Evolutionary conservation across 192 early-diverging fungal genomes (phyloP).

Genomic region (Spizellomyces punctatus): DNA sequence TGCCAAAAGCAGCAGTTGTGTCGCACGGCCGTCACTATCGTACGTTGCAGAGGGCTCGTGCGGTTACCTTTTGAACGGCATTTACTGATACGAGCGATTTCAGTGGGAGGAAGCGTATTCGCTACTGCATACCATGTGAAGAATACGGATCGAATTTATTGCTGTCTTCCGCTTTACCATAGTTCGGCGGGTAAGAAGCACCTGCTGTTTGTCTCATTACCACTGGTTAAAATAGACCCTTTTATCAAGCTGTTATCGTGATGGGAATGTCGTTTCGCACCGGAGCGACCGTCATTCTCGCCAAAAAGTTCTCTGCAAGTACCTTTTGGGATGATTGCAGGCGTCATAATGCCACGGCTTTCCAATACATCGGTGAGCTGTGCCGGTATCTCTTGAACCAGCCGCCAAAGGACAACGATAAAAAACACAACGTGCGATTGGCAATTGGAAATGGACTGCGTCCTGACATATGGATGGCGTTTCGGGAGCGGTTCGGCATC

Average conservation of each 20-base stretch:
- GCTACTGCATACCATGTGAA: conserved; percentile 17
- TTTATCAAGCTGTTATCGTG: conserved; percentile 37
- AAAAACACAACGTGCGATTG: conserved; percentile 53
- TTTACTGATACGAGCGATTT: too few relatives aligned
- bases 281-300: conserved; percentile 54
- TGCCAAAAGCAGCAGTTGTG: conserved; percentile 62
- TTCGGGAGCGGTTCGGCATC: conserved; percentile 65
- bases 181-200: conserved; percentile 43
- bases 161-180: conserved; percentile 66
- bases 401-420: conserved; percentile 35
- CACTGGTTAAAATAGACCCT: neutral
- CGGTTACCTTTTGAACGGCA: too few relatives aligned
- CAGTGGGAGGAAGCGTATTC: conserved; percentile 29
- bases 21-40: conserved; percentile 44
- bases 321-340: conserved; percentile 39
- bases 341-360: conserved; percentile 27
- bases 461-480: conserved; percentile 66
- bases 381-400: conserved; percentile 63
- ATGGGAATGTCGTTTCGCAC: conserved; percentile 15
- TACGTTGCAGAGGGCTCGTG: too few relatives aligned
- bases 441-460: conserved; percentile 72
- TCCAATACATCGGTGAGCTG: conserved; percentile 71
- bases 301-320: conserved; percentile 55
- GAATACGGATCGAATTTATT: conserved; percentile 54
- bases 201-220: neutral